Base-by-base conservation (phyloP, 192 early-diverging fungal species). In the Backusella macrospora region DNA sequence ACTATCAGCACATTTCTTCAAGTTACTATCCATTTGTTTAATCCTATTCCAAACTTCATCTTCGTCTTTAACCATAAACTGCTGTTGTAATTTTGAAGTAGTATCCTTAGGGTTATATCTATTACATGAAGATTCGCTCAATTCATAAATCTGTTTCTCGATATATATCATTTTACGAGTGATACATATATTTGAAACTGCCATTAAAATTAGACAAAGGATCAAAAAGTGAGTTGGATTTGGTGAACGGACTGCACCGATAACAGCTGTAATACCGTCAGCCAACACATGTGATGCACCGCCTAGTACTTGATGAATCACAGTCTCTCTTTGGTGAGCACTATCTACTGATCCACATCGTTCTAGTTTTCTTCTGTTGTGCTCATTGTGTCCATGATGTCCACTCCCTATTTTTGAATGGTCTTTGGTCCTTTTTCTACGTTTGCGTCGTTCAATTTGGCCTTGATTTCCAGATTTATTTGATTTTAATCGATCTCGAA, bases 401-500 rank as follows among this genome's bases (percentile, higher is more conserved):
- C 21, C 26, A 3, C 52, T 59, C 2, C 8, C 21, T 34, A 5
- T 4, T 10, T 26, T 59, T 12, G 52, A 26, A 59, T 62, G 38
- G 5, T 37, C 42, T 62, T 39, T 39, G 13, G 10, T 10, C 3
- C 52, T 12, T 45, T 18, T 63, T 16, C 16, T 26, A 18, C 48
- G 6, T 21, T 64, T 62, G 5, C 23, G 67, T 29, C 71, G 71
- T 7, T 26, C 16, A 3, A 29, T 9, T 5, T 14, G 26, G 21
- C 10, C 15, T 2, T 44, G 4, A 34, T 21, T 38, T 0, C 21
- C 44, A 14, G 55, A 45, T 7, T 72, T 34, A 76, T 83, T 77
- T 16, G 62, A 49, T 8, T 76, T 74, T 73, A 87, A 84, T 65
- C 81, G 70, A 39, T 79, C 80, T n/a, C 77, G 73, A 8, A 84